phyloP scores from a whole-genome alignment of 2,329 filamentous ascomycete species.

The Didymellaceae sp. region DNA sequence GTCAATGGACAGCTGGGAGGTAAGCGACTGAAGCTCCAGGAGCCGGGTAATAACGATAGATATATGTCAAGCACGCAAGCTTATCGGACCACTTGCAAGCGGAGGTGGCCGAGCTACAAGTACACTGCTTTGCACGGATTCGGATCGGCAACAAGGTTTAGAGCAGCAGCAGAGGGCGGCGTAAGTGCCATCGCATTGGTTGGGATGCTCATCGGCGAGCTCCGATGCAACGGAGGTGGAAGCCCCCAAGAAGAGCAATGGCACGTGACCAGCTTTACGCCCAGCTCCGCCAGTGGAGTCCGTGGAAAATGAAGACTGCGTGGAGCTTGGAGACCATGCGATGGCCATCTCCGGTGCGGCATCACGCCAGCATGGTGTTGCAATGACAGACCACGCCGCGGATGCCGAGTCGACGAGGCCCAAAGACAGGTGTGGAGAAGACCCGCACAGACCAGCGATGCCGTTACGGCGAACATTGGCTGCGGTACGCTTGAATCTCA shows the following conservation, averaged over 20 bases:
- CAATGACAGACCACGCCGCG: constrained; percentile 8
- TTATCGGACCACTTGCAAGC: constrained; percentile 41
- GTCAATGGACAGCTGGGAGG: constrained; percentile 15
- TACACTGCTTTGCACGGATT: constrained; percentile 32
- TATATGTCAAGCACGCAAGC: constrained; percentile 35
- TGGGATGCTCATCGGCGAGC: constrained; percentile 43
- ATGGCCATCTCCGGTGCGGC: constrained; percentile 20
- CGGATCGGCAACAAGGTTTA: constrained; percentile 33
- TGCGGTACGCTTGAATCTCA: neutral
- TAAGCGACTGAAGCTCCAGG: constrained; percentile 22
- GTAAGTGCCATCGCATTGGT: constrained; percentile 35
- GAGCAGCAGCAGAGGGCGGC: constrained; percentile 30
- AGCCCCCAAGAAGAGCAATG: constrained; percentile 28
- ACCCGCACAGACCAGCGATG: constrained; percentile 7
- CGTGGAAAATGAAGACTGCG: constrained; percentile 14
- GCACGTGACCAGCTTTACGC: constrained; percentile 34
- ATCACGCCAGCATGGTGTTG: constrained; percentile 37
- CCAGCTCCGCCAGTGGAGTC: constrained; percentile 22
- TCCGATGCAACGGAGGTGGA: constrained; percentile 31
- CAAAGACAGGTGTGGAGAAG: constrained; percentile 9
- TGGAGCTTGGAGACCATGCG: constrained; percentile 15
- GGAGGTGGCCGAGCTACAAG: constrained; percentile 43
- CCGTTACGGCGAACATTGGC: constrained; percentile 9
- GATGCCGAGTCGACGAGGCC: constrained; percentile 10
- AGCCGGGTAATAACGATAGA: constrained; percentile 30